Base-by-base conservation (phyloP, 2,329 filamentous ascomycete species). In the Ampelomyces quisqualis region DNA sequence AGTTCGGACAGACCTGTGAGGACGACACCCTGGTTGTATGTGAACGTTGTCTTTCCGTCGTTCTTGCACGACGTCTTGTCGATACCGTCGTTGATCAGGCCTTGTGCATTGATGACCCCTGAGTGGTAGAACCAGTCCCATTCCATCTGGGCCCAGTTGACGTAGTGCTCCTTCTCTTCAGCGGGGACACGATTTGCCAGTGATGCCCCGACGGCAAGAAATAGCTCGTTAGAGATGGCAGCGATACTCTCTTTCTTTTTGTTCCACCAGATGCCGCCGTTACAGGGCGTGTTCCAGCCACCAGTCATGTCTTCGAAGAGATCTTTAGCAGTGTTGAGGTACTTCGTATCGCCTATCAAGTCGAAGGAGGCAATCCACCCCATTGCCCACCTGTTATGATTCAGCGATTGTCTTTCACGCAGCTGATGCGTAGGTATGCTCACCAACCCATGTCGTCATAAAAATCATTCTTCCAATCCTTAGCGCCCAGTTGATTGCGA, bases 11-110 rank as follows among this genome's bases (percentile, higher is more conserved):
- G 71, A 0, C 68, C 79, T 8, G 77, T 75, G 17, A 82, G 72
- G 34, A 82, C 69, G 37, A 80, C 76, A 38, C 79, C 78, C 53
- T 81, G 78, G 64, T 81, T 81, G 65, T 81, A 81, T 0, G 72
- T 73, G 70, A 73, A 80, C 0, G 73, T 75, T 20, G 71, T 71
- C 8, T 71, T 64, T 9, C 69, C 67, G 54, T 81, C 76, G 65
- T 79, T 81, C 46, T 70, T 69, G 65, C 78, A 81, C 2, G 65
- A 60, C 3, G 64, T 65, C 3, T 52, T 45, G 45, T 73, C 61
- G 34, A 81, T 67, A 14, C 78, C 78, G 51, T 81, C 78, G 50
- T 80, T 79, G 62, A 81, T 68, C 19, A 79, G 70, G 13, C 67
- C 64, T 8, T 76, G 62, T 7, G 50, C 38, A 58, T 78, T 79